Base-by-base conservation (phyloP, 768 basidiomycete species). In the Termitomyces sp. region DNA sequence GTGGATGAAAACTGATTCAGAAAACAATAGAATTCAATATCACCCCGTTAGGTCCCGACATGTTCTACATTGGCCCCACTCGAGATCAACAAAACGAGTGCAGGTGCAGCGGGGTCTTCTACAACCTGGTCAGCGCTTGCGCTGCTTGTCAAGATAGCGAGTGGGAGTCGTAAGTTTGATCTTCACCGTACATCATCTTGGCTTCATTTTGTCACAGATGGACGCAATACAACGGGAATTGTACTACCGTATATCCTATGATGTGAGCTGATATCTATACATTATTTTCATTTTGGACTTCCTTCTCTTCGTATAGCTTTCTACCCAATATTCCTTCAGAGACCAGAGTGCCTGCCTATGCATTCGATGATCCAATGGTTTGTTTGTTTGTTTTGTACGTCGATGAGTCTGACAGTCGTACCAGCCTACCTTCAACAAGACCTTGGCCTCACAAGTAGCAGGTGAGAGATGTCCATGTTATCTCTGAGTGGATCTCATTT, bases 121-220 rank as follows among this genome's bases (percentile, higher is more conserved):
- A 82, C 65, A 75, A 76, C n/a, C 60, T 81, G 60, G 59, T 79
- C 54, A 74, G 73, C 51, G 78, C 79, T n/a, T 83, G 82, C 60
- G 71, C 75, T 4, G 60, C 64, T 11, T 83, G 82, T 60, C 82
- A 83, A 62, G 64, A 57, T 28, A 66, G 64, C 15, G 44, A 64
- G 8, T 72, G 68, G 54, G 28, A 74, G 45, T 41, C 44, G 77
- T 77, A 48, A 32, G 71, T 62, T 41, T 51, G 15, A 37, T 48
- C 32, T 19, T 37, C 2, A 24, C 43, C 10, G 17, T 22, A 19
- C 8, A 17, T 28, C 19, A 6, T 50, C 9, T 9, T 28, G 14
- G 4, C 15, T 43, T 21, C 12, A 45, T 37, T 32, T 28, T 19
- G 32, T 12, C 8, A 26, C 45, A 84, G 82, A 24, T 85, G 82